Evolutionary conservation across 1,139 yeast genomes (phyloP), one percentile per base, ranked within the genome.

Genomic region (Scheffersomyces parashehatae): DNA sequence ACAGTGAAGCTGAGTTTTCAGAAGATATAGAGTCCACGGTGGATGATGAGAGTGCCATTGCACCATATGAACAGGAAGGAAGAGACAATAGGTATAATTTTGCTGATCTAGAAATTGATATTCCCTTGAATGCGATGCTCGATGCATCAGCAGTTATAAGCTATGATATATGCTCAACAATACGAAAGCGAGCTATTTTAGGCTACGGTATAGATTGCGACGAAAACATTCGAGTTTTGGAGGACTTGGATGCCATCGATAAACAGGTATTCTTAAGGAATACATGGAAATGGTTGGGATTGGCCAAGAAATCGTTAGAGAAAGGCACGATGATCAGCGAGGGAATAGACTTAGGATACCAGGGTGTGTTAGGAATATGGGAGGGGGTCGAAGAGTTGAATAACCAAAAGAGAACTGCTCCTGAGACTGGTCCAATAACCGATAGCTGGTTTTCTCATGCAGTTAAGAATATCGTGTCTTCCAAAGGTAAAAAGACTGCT

Each of bases 281-380:
- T 53, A 85, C 96, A 0, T 91, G 98, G 98, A 81, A 85, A 55
- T 91, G 97, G 97, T 65, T 91, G 26, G 79, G 82, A 6, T 77
- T 87, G 39, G 90, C 95, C 0, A 75, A 81, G 46, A 80, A 79
- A 39, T 78, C 89, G 1, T 82, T 85, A 13, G 81, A 77, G 28
- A 81, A 85, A 42, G 88, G 88, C 0, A 72, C 84, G 2, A 84
- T 88, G 88, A 69, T 79, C 1, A 76, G 85, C 1, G 83, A 81
- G 24, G 76, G 77, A 7, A 68, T 88, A 28, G 97, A 93, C 60
- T 74, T 93, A 33, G 95, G 96, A 2, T 90, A 81, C 61, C 85
- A 87, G 54, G 99, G 98, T 6, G 95, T 91, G 1, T 64, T 82
- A 30, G 96, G 96, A 11, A 83, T 91, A 33, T 93, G 98, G 98